Percentiles rank a stretch among this genome's conserved stretches.
phyloP scores from a whole-genome alignment of 148 eudicot species.

The Simmondsia chinensis region DNA sequence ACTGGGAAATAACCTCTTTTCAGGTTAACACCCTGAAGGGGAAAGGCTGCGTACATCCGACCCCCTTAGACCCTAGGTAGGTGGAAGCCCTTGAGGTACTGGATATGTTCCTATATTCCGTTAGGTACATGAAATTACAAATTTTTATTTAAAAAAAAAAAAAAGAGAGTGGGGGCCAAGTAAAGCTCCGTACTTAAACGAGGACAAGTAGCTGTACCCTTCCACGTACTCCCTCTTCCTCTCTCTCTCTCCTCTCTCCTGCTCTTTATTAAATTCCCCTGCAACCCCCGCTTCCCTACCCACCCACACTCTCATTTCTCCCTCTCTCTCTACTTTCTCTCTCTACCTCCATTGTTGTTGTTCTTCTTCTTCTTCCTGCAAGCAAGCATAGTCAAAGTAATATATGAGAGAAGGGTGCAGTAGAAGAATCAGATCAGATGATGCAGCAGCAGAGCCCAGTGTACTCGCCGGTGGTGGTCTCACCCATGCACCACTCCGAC shows the following conservation, averaged over 20 bases:
- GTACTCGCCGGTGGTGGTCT: slow-evolving; percentile 21
- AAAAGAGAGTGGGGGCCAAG: neutral
- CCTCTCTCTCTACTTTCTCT: neutral
- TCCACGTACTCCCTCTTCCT: slow-evolving; percentile 16
- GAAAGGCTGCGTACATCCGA: too few relatives aligned
- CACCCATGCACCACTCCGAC: slow-evolving; percentile 6
- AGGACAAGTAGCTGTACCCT: slow-evolving; percentile 20
- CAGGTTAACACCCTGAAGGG: too few relatives aligned
- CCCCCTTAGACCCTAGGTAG: too few relatives aligned
- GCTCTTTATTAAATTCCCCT: neutral
- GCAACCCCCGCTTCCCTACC: neutral
- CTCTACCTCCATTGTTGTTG: neutral
- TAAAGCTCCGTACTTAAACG: slow-evolving; percentile 16
- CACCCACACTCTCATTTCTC: neutral
- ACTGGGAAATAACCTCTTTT: too few relatives aligned
- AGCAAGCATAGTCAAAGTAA: slow-evolving; percentile 13
- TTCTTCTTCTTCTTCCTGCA: too few relatives aligned
- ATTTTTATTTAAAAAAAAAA: too few relatives aligned
- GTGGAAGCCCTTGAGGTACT: too few relatives aligned
- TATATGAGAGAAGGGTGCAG: slow-evolving; percentile 18
- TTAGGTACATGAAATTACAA: too few relatives aligned
- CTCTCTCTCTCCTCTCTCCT: neutral
- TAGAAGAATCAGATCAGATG: neutral
- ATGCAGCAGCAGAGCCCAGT: slow-evolving; percentile 55
- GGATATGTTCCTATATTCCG: too few relatives aligned